These are phyloP conservation scores for Theobroma cacao DNA, from an alignment of 345 rosid genomes.

Conservation along the genomic window DNA sequence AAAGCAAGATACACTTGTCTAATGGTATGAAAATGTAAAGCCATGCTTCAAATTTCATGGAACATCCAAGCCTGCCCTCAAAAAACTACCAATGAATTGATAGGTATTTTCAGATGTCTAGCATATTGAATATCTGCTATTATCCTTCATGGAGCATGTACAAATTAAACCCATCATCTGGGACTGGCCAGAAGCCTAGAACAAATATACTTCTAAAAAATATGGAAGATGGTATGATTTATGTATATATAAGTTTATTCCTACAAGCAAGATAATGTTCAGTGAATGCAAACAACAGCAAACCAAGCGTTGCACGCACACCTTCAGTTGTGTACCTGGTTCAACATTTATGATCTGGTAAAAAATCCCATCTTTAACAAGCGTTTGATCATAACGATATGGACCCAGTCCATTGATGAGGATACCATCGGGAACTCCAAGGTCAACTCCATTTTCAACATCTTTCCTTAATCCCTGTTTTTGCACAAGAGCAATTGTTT, in stretches of 20 bases:
- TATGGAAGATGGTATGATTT: neutral
- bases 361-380: constrained; percentile 50
- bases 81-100: neutral
- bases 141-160: neutral
- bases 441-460: constrained; percentile 51
- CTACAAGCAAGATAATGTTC: constrained; percentile 4
- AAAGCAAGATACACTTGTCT: neutral
- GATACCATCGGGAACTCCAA: constrained; percentile 78
- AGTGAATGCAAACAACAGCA: neutral
- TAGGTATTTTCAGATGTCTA: neutral
- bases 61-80: neutral
- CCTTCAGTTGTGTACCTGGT: constrained; percentile 51
- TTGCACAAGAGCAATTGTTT: constrained; percentile 10
- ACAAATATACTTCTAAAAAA: neutral
- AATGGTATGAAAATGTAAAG: neutral
- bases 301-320: neutral
- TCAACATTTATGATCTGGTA: constrained; percentile 70
- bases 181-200: neutral
- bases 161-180: neutral
- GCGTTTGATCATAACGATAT: constrained; percentile 49
- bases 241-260: neutral
- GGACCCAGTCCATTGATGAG: constrained; percentile 86
- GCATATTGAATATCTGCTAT: neutral
- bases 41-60: neutral
- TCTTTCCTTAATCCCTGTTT: constrained; percentile 72